Percentiles rank a stretch among this genome's conserved stretches.
Conservation (phyloP, 2,329 filamentous ascomycete genomes). For the Didymella lethalis region DNA sequence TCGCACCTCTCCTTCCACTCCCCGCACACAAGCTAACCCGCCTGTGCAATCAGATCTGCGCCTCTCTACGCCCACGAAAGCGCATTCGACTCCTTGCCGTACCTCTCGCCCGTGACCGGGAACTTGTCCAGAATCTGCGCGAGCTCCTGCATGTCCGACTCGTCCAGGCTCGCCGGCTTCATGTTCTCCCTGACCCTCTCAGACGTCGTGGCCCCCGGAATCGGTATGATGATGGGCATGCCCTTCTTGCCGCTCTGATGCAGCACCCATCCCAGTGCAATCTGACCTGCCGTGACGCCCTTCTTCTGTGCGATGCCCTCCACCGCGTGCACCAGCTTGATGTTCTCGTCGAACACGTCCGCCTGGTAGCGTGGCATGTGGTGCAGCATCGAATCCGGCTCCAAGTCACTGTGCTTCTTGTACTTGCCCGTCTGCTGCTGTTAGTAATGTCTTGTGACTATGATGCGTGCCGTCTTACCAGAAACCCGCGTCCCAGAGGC, state of each 20-base stretch:
- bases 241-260: slow-evolving; percentile 60
- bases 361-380: slow-evolving; percentile 67
- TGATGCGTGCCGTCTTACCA: slow-evolving; percentile 41
- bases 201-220: slow-evolving; percentile 68
- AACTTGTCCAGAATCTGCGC: slow-evolving; percentile 60
- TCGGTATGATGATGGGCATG: slow-evolving; percentile 68
- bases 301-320: slow-evolving; percentile 67
- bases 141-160: slow-evolving; percentile 61
- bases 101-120: slow-evolving; percentile 54
- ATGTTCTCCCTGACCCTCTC: slow-evolving; percentile 69
- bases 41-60: slow-evolving; percentile 1
- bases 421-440: slow-evolving; percentile 52
- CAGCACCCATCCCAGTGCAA: slow-evolving; percentile 71
- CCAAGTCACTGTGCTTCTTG: slow-evolving; percentile 63
- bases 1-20: neutral
- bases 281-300: slow-evolving; percentile 66
- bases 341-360: slow-evolving; percentile 70
- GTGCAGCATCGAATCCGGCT: slow-evolving; percentile 61
- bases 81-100: slow-evolving; percentile 31
- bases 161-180: slow-evolving; percentile 61
- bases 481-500: slow-evolving; percentile 70
- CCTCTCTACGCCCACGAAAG: slow-evolving; percentile 13
- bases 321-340: slow-evolving; percentile 68
- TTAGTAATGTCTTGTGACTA: slow-evolving; percentile 24
- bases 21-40: slow-evolving; percentile 23